Evolutionary conservation across 495 filamentous ascomycete genomes (phyloP), one percentile per base, ranked within the genome.

Genomic region (Penicillium simplicissimum): DNA sequence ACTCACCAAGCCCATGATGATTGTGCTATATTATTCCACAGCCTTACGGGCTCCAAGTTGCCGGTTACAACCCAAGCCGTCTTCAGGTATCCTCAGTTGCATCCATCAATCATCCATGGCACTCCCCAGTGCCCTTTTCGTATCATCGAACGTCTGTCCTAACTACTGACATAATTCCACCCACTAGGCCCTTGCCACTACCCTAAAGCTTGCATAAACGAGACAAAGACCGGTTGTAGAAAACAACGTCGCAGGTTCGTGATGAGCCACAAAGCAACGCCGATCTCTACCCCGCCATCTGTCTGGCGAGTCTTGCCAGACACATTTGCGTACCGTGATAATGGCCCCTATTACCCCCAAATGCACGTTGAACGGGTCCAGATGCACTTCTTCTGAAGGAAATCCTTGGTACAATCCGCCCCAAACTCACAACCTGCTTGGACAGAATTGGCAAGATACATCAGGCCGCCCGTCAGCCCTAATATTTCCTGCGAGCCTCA

Each of bases 81-180:
- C 51, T 13, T 28, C 51, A 19, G 51, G 51, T 23, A 6, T 53
- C 51, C 7, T 87, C 34, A 52, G 15, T 31, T 52, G 23, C 57
- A 51, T 59, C 35, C 57, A 59, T n/a, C 57, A 17, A 11, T 58
- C 56, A 58, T 58, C 56, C 53, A 55, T 40, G 36, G 42, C 35
- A 35, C 36, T 38, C 10, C 37, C 53, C 23, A 25, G 23, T 25
- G 23, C 23, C 23, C 14, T 31, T 36, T 14, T 55, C 36, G 37
- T 42, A 55, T 42, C 53, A 54, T 47, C 36, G 37, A n/a, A 60
- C 25, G 28, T 60, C 57, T 21, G 57, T 60, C 35, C 48, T 45
- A 7, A 60, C 35, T 60, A 35, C 48, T 45, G 13, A 60, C 35
- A 13, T 36, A n/a, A 53, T 36, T 53, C 8, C 51, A n/a, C 33